Evolutionary conservation across 495 filamentous ascomycete genomes (phyloP).

Genomic region (Tuber aestivum): DNA sequence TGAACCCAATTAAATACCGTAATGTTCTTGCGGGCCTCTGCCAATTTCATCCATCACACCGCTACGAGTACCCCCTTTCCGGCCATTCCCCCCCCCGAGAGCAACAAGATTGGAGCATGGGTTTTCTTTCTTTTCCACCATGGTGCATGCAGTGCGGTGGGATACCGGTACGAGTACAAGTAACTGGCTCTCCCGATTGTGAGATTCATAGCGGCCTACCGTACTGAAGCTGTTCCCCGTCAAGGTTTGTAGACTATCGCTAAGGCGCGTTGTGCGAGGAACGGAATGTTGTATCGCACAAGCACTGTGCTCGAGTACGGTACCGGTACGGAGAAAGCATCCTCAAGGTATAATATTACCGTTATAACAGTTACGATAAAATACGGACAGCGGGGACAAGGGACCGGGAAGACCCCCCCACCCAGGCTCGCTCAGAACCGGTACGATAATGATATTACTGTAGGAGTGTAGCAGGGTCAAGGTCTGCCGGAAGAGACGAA

Average conservation of each 20-base stretch:
- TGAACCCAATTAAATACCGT: not conserved
- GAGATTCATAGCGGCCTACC: not conserved
- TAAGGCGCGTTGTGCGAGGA: not conserved
- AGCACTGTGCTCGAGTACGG: not conserved
- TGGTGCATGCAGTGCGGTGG: not conserved
- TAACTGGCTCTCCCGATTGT: not conserved
- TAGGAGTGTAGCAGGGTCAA: not conserved
- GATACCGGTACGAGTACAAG: too few species aligned
- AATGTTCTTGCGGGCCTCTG: not conserved
- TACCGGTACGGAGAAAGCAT: not conserved
- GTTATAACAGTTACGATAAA: too few species aligned
- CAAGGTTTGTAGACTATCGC: not conserved
- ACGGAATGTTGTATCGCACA: not conserved
- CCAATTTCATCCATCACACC: not conserved
- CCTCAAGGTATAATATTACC: too few species aligned
- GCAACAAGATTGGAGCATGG: not conserved
- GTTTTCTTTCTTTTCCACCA: not conserved
- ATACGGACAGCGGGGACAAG: not conserved
- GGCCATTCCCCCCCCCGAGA: not conserved
- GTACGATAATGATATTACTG: slow-evolving; percentile 1
- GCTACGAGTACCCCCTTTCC: too few species aligned
- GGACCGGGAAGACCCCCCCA: not conserved
- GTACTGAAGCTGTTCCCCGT: not conserved
- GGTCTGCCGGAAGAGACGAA: not conserved
- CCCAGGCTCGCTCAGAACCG: too few species aligned